phyloP scores from a whole-genome alignment of 768 basidiomycete species.

The Tubosaeta sp. region DNA sequence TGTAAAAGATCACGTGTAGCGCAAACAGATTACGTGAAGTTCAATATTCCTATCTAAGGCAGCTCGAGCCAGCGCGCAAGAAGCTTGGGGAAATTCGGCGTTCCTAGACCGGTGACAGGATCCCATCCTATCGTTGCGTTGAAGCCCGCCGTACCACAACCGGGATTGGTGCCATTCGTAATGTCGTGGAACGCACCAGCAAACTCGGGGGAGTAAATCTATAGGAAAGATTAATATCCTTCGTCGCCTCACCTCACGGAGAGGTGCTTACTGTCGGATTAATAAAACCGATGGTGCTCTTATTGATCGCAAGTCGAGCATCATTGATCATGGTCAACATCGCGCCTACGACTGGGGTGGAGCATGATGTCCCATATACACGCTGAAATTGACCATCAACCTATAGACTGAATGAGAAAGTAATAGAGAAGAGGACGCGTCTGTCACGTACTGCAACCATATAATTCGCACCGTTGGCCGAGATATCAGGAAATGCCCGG shows the following conservation, averaged over 20 bases:
- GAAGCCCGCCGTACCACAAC: constrained; percentile 27
- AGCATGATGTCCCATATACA: constrained; percentile 29
- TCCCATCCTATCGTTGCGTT: constrained; percentile 24
- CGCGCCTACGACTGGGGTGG: constrained; percentile 27
- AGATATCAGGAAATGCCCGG: constrained; percentile 35
- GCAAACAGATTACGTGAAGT: no score
- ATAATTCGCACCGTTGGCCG: constrained; percentile 34
- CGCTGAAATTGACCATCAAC: constrained; percentile 1
- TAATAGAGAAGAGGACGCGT: neutral
- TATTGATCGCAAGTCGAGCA: constrained; percentile 27
- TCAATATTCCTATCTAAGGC: neutral
- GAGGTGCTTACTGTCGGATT: constrained; percentile 39
- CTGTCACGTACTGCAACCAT: constrained; percentile 14
- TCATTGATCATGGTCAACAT: constrained; percentile 36
- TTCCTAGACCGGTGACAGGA: constrained; percentile 36
- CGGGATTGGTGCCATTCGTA: constrained; percentile 20
- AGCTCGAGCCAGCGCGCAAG: constrained; percentile 17
- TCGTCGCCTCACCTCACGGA: no score
- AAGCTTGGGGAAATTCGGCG: constrained; percentile 48
- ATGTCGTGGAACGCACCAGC: constrained; percentile 18
- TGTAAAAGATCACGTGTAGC: no score
- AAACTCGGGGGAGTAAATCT: constrained; percentile 20
- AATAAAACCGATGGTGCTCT: constrained; percentile 36
- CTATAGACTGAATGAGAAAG: constrained; percentile 13
- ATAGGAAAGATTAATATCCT: neutral